A percentile compares a stretch with the other conserved stretches of the same genome.
Conservation (phyloP, 345 rosid species). For the Eucalyptus grandis region DNA sequence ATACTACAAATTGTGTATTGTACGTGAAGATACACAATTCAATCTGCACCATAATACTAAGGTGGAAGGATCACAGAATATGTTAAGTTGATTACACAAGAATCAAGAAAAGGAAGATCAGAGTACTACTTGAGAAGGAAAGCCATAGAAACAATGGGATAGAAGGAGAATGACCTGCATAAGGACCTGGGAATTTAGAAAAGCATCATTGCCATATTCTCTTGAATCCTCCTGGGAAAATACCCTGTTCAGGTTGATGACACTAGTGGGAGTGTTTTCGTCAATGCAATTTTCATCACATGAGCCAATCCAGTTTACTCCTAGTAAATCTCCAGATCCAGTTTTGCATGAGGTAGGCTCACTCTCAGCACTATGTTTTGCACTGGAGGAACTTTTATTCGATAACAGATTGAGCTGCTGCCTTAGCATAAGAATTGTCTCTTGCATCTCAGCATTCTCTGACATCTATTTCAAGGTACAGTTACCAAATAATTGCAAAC, state of each 20-base stretch:
- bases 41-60: not conserved
- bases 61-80: not conserved
- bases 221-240: conserved; percentile 52
- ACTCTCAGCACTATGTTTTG: conserved; percentile 14
- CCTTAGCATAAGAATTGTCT: conserved; percentile 42
- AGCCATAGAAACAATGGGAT: not conserved
- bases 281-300: conserved; percentile 25
- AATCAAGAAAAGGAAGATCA: not conserved
- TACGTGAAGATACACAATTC: not conserved
- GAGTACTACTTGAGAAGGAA: not conserved
- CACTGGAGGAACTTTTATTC: conserved; percentile 7
- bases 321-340: conserved; percentile 1
- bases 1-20: not conserved
- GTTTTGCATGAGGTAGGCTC: not conserved
- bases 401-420: conserved; percentile 29
- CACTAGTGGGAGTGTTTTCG: conserved; percentile 46
- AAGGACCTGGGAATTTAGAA: conserved; percentile 28
- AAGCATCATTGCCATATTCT: conserved; percentile 21
- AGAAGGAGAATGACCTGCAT: conserved; percentile 17
- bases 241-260: conserved; percentile 51
- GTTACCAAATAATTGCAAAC: not conserved
- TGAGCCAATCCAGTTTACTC: conserved; percentile 5
- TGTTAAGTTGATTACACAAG: not conserved
- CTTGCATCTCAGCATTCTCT: conserved; percentile 54
- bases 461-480: conserved; percentile 17